Conservation (phyloP, 345 rosid species). For the Aegle marmelos region DNA sequence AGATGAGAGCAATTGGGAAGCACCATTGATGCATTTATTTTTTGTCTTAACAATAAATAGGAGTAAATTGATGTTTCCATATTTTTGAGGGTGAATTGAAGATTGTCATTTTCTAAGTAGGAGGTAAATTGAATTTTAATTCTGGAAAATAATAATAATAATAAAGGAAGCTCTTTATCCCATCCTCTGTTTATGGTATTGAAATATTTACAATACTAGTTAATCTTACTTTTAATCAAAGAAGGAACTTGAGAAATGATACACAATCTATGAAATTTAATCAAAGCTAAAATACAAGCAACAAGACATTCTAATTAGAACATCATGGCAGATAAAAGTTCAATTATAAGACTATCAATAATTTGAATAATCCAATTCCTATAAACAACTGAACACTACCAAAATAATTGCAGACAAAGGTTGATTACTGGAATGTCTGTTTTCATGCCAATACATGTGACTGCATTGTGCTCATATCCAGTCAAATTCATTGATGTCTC, state of each 20-base stretch:
- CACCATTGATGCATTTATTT: no score
- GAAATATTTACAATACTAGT: slow-evolving; percentile 3
- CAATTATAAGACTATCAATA: not conserved
- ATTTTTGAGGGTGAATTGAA: no score
- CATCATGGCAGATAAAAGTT: slow-evolving; percentile 10
- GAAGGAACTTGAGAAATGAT: not conserved
- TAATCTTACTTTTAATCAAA: not conserved
- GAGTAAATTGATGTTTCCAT: no score
- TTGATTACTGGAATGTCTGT: slow-evolving; percentile 69
- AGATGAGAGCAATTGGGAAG: no score
- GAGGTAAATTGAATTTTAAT: no score
- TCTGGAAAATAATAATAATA: not conserved
- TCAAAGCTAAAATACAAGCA: not conserved
- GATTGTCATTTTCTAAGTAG: no score
- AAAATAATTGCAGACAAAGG: slow-evolving; percentile 9
- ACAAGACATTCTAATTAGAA: not conserved
- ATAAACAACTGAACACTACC: not conserved
- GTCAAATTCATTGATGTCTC: slow-evolving; percentile 64
- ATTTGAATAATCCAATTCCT: slow-evolving; percentile 4
- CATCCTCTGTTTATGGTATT: slow-evolving; percentile 14
- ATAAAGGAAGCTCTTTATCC: slow-evolving; percentile 14
- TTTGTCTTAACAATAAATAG: no score
- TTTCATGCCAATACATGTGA: slow-evolving; percentile 82
- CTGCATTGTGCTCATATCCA: slow-evolving; percentile 84
- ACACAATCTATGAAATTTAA: not conserved